Evolutionary conservation across 208 protist species (phyloP).

Genomic region (Leptomonas seymouri): DNA sequence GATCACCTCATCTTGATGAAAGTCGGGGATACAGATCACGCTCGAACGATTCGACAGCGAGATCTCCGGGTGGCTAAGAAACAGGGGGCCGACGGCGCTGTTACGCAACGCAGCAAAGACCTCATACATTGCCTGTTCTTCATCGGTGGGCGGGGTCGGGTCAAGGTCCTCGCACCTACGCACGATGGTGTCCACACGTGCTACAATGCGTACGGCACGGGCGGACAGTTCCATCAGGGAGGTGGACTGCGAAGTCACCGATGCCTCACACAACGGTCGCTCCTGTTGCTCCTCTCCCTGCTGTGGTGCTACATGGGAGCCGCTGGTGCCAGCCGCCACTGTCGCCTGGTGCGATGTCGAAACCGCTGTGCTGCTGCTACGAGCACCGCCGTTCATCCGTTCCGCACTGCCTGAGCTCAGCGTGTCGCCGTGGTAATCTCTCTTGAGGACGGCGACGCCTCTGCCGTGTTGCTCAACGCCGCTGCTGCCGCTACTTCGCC

Average conservation of each 20-base stretch:
- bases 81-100: conserved; percentile 57
- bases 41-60: conserved; percentile 74
- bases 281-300: conserved; percentile 5
- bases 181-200: conserved; percentile 49
- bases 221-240: conserved; percentile 23
- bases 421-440: not conserved
- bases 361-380: not conserved
- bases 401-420: not conserved
- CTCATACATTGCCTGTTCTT: conserved; percentile 51
- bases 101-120: conserved; percentile 50
- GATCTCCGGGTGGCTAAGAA: conserved; percentile 75
- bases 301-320: not conserved
- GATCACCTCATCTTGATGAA: conserved; percentile 58
- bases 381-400: not conserved
- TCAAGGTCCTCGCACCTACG: conserved; percentile 40
- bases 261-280: not conserved
- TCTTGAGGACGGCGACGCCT: not conserved
- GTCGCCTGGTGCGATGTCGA: not conserved
- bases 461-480: not conserved
- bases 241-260: not conserved
- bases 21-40: conserved; percentile 68
- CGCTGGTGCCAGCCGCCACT: not conserved
- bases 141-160: conserved; percentile 27
- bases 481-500: not conserved
- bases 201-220: conserved; percentile 37